Evolutionary conservation across 129 eudicot genomes (phyloP).

Genomic region (Sambucus nigra): DNA sequence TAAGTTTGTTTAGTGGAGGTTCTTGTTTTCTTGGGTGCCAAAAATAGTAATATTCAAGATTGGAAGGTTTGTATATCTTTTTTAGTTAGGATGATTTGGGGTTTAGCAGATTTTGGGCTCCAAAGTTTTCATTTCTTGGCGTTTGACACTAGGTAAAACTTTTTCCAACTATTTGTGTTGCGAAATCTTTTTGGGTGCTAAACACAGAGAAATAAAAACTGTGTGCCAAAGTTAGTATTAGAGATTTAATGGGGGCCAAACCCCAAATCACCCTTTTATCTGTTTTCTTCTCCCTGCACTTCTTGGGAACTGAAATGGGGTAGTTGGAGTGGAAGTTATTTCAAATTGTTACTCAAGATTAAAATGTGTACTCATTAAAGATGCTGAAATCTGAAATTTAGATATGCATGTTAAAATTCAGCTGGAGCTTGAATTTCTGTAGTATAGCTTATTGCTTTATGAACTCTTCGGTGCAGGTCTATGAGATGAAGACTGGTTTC

Average conservation of each 20-base stretch:
- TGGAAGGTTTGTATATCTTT: not conserved
- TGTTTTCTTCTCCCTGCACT: no score
- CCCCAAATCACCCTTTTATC: no score
- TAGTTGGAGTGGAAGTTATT: no score
- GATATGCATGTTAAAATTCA: not conserved
- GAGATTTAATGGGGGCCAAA: no score
- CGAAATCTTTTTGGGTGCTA: no score
- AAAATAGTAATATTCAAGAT: not conserved
- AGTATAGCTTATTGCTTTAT: not conserved
- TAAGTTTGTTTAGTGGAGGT: not conserved
- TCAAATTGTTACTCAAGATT: not conserved
- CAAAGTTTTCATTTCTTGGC: no score
- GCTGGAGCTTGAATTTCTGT: not conserved
- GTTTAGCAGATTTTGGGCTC: not conserved
- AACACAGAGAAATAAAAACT: no score
- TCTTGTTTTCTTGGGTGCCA: not conserved
- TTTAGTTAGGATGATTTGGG: not conserved
- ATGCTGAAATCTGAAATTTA: not conserved
- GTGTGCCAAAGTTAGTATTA: no score
- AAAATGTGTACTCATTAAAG: not conserved
- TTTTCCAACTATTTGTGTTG: no score
- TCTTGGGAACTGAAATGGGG: no score
- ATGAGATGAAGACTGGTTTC: not conserved
- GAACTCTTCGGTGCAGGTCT: not conserved
- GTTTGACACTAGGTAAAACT: no score